Evolutionary conservation across 1,284 basidiomycete genomes (phyloP).

Genomic region (Melampsora occidentalis): DNA sequence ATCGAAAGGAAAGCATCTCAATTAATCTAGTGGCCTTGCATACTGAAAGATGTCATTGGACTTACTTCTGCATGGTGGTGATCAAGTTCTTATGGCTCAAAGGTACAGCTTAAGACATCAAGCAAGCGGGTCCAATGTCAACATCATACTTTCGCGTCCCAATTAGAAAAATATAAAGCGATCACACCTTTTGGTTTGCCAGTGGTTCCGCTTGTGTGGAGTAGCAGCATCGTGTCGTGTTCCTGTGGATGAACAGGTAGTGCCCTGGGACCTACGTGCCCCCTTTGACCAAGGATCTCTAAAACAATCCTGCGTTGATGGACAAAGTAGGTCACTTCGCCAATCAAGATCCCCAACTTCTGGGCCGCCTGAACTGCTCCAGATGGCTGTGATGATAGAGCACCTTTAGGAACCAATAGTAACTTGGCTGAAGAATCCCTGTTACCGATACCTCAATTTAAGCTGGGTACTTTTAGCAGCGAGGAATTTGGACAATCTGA

Average conservation of each 20-base stretch:
- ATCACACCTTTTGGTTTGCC: slow-evolving; percentile 57
- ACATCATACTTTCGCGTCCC: neutral
- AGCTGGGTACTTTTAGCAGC: neutral
- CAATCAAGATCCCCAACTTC: slow-evolving; percentile 27
- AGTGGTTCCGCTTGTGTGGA: slow-evolving; percentile 65
- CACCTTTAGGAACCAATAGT: slow-evolving; percentile 28
- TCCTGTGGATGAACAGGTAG: slow-evolving; percentile 9
- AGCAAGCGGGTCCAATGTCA: neutral
- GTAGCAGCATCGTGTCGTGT: slow-evolving; percentile 28
- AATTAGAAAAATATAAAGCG: neutral
- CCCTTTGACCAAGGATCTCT: neutral
- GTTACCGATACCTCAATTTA: neutral
- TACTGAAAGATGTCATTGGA: slow-evolving; percentile 44
- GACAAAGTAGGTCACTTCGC: slow-evolving; percentile 24
- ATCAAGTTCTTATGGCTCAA: slow-evolving; percentile 63
- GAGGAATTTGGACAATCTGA: neutral
- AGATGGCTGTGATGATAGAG: slow-evolving; percentile 13
- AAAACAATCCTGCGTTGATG: slow-evolving; percentile 6
- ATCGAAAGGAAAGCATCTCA: neutral
- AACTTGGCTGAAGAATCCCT: slow-evolving; percentile 35
- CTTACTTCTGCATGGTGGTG: slow-evolving; percentile 61
- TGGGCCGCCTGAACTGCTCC: slow-evolving; percentile 37
- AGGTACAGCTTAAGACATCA: slow-evolving; percentile 59
- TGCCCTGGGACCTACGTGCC: neutral
- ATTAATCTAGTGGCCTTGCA: neutral